Conservation (phyloP, 2,329 filamentous ascomycete species). For the Claviceps lovelessii region DNA sequence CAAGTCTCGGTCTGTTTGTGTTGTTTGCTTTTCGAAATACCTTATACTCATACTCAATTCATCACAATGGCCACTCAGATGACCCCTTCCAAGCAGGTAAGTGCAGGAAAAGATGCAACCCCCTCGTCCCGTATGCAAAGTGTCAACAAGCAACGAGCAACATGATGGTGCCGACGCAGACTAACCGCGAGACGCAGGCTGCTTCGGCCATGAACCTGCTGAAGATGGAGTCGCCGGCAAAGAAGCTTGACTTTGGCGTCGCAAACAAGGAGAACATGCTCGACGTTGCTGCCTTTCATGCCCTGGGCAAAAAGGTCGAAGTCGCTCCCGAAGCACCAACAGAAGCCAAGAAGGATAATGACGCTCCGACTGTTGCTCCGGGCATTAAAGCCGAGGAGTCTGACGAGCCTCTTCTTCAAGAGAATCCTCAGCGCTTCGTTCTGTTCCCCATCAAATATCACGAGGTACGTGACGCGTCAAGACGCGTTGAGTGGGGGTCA, state of each 20-base stretch:
- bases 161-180: background rate
- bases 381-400: constrained; percentile 54
- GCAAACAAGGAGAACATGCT: constrained; percentile 71
- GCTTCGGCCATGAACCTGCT: constrained; percentile 74
- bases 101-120: constrained; percentile 12
- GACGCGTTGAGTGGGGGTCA: constrained; percentile 53
- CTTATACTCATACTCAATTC: constrained; percentile 3
- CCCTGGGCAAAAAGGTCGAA: constrained; percentile 41
- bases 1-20: constrained; percentile 8
- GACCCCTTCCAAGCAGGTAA: constrained; percentile 45
- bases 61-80: constrained; percentile 61
- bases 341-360: constrained; percentile 22
- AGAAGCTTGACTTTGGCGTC: constrained; percentile 69
- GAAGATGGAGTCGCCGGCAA: constrained; percentile 84
- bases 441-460: constrained; percentile 99
- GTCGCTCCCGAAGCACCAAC: constrained; percentile 44
- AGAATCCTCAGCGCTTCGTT: constrained; percentile 93
- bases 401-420: constrained; percentile 81
- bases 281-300: constrained; percentile 34
- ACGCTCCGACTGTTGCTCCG: constrained; percentile 28
- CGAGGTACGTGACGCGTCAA: constrained; percentile 59
- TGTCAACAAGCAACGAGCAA: background rate
- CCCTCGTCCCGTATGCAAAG: background rate
- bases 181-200: constrained; percentile 44
- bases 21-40: constrained; percentile 8